phyloP scores from a whole-genome alignment of 139 green algal genomes.

The Parachlorella kessleri region DNA sequence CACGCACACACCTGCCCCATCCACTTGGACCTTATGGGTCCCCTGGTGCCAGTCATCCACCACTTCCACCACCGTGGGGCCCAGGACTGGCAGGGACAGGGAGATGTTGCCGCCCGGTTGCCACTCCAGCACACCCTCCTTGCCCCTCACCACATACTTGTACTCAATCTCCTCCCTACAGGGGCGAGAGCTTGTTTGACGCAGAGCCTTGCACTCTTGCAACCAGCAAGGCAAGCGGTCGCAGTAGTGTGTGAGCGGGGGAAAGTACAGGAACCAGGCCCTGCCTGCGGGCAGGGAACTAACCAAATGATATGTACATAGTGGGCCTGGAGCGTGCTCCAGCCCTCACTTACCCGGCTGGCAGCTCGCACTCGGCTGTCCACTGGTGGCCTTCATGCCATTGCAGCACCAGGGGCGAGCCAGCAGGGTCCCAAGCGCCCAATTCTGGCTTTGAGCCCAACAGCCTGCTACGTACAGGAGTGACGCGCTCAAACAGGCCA shows the following conservation, averaged over 20 bases:
- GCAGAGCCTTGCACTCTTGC: not conserved
- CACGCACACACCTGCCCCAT: too few species aligned
- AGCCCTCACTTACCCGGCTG: constrained; percentile 36
- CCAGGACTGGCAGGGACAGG: constrained; percentile 17
- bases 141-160: constrained; percentile 43
- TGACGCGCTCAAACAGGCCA: too few species aligned
- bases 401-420: constrained; percentile 25
- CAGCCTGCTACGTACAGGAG: too few species aligned
- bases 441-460: constrained; percentile 44
- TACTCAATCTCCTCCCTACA: constrained; percentile 37
- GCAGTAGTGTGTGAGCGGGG: not conserved
- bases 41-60: constrained; percentile 29
- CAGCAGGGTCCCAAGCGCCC: constrained; percentile 46
- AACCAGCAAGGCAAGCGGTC: not conserved
- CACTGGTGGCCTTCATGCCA: constrained; percentile 61
- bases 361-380: constrained; percentile 41
- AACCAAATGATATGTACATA: too few species aligned
- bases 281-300: too few species aligned
- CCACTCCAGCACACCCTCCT: constrained; percentile 34
- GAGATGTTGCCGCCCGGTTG: constrained; percentile 43
- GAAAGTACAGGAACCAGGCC: not conserved
- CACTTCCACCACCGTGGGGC: not conserved
- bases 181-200: too few species aligned
- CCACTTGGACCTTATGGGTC: too few species aligned
- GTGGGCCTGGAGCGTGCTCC: too few species aligned